phyloP scores from a whole-genome alignment of 305 asterid genomes.

The Rubia peregrina region DNA sequence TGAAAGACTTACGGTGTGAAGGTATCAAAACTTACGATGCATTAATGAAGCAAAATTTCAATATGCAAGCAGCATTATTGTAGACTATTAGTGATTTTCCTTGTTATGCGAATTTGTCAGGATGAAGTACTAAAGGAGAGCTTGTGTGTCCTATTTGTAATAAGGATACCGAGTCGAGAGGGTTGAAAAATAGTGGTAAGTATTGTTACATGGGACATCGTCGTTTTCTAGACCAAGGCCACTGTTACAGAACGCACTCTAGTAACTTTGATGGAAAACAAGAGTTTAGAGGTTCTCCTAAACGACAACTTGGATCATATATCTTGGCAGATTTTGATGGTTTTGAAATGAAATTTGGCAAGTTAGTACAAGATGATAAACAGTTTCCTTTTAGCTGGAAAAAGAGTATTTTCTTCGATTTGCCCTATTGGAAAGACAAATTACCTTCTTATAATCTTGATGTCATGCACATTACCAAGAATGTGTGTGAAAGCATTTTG shows the following conservation, averaged over 20 bases:
- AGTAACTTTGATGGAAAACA: neutral
- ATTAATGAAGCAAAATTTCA: neutral
- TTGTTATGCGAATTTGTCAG: neutral
- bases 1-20: neutral
- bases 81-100: constrained; percentile 13
- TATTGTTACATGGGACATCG: neutral
- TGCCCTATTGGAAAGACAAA: neutral
- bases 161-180: neutral
- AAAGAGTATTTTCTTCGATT: neutral
- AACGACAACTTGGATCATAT: neutral
- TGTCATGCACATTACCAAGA: neutral
- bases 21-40: neutral
- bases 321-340: neutral
- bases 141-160: constrained; percentile 1
- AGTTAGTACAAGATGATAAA: neutral
- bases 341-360: neutral
- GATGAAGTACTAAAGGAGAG: neutral
- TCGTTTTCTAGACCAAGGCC: neutral
- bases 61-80: neutral
- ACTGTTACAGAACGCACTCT: neutral
- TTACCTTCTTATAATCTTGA: neutral
- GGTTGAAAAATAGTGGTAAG: neutral
- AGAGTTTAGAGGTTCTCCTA: neutral
- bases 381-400: neutral
- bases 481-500: neutral